phyloP scores from a whole-genome alignment of 2,329 filamentous ascomycete species.

The Onygenales sp. region DNA sequence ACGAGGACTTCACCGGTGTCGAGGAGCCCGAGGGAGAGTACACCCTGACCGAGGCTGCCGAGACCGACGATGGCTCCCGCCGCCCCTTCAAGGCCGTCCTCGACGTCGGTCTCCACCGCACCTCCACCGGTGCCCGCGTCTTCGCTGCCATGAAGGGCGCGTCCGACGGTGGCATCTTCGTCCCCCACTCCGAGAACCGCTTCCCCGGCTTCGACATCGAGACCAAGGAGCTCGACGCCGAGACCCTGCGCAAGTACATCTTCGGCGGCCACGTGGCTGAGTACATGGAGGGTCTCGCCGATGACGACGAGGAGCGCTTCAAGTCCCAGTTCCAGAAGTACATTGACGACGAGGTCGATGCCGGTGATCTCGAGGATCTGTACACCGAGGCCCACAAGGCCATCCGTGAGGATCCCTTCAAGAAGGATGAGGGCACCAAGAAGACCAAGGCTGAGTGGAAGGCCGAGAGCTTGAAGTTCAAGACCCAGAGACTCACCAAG shows the following conservation, averaged over 20 bases:
- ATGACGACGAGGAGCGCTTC: conserved; percentile 99
- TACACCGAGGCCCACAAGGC: conserved; percentile 91
- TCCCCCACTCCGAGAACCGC: conserved; percentile 98
- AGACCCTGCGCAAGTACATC: conserved; percentile 98
- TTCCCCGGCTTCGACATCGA: conserved; percentile 99
- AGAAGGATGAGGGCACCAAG: conserved; percentile 76
- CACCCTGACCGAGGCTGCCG: conserved; percentile 86
- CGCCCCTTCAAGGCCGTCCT: conserved; percentile 99
- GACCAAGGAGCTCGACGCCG: conserved; percentile 93
- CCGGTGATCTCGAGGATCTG: conserved; percentile 91
- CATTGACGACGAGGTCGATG: conserved; percentile 93
- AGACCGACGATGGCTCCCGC: conserved; percentile 76
- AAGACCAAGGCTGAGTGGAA: conserved; percentile 98
- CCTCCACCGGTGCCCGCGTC: conserved; percentile 95
- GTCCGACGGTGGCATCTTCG: conserved; percentile 91
- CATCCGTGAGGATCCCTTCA: conserved; percentile 96
- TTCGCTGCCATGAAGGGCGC: conserved; percentile 99
- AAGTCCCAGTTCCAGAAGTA: conserved; percentile 97
- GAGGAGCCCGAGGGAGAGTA: conserved; percentile 96
- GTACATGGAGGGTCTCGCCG: conserved; percentile 99
- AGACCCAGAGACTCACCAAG: conserved; percentile 65
- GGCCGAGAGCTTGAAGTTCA: conserved; percentile 88
- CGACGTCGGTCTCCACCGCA: conserved; percentile 93
- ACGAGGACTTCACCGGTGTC: conserved; percentile 87
- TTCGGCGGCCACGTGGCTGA: conserved; percentile 95